Conservation (phyloP, 1,284 basidiomycete genomes). For the Fomitopsis pinicola region DNA sequence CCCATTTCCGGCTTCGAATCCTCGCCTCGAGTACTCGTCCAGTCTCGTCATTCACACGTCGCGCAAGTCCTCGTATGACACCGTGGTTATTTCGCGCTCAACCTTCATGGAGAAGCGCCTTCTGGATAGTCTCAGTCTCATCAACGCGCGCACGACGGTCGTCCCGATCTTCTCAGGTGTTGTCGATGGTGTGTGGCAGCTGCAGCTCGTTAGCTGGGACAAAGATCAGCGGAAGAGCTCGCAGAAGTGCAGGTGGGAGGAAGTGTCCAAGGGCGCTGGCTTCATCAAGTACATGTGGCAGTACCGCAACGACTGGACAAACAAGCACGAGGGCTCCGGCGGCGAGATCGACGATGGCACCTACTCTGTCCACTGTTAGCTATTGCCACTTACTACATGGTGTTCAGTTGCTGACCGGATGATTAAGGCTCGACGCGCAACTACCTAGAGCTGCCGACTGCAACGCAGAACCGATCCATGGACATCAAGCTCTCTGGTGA, state of each 20-base stretch:
- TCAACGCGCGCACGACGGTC: slow-evolving; percentile 30
- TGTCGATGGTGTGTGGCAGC: slow-evolving; percentile 21
- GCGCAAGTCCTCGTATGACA: slow-evolving; percentile 23
- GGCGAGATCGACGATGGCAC: slow-evolving; percentile 19
- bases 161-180: slow-evolving; percentile 25
- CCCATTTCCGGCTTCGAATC: slow-evolving; percentile 14
- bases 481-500: slow-evolving; percentile 27
- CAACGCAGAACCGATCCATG: slow-evolving; percentile 19
- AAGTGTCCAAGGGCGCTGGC: slow-evolving; percentile 13
- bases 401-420: neutral
- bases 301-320: slow-evolving; percentile 26
- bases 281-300: slow-evolving; percentile 24
- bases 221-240: slow-evolving; percentile 22
- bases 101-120: slow-evolving; percentile 28
- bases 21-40: slow-evolving; percentile 20
- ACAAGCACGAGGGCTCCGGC: slow-evolving; percentile 22
- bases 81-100: slow-evolving; percentile 23
- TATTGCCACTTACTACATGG: neutral
- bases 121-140: slow-evolving; percentile 20
- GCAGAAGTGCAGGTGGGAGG: slow-evolving; percentile 21
- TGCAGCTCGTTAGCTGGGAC: slow-evolving; percentile 26
- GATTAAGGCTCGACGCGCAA: slow-evolving; percentile 26
- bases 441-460: slow-evolving; percentile 24
- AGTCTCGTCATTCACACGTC: slow-evolving; percentile 23
- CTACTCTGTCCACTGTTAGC: slow-evolving; percentile 24